These are phyloP conservation scores for Yarrowia galli DNA, from an alignment of 1,139 yeast genomes.

Conservation along the genomic window DNA sequence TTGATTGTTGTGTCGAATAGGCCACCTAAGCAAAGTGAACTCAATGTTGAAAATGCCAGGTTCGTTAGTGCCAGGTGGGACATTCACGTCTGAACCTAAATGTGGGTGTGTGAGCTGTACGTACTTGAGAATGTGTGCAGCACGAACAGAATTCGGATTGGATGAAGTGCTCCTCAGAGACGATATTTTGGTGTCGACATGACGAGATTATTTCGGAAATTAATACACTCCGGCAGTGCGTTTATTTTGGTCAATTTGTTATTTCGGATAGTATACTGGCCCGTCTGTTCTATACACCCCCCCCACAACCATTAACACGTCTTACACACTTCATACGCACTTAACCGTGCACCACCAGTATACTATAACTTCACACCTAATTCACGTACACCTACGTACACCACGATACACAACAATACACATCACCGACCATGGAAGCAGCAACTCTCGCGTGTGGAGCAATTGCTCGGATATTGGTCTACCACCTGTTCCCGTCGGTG, in stretches of 20 bases:
- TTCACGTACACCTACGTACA: not conserved
- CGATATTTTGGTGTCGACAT: not conserved
- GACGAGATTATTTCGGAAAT: not conserved
- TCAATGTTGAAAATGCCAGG: conserved; percentile 38
- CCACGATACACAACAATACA: not conserved
- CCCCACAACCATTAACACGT: not conserved
- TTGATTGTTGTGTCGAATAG: conserved; percentile 33
- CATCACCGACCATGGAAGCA: conserved; percentile 8
- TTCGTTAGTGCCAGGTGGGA: conserved; percentile 34
- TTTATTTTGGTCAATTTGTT: not conserved
- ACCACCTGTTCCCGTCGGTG: conserved; percentile 48
- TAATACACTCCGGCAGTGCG: too few relatives aligned
- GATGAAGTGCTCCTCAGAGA: not conserved
- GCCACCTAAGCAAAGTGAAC: conserved; percentile 38
- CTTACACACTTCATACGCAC: not conserved
- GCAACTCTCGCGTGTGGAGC: conserved; percentile 40
- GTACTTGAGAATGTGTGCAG: conserved; percentile 8
- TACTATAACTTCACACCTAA: not conserved
- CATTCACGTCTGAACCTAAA: conserved; percentile 12
- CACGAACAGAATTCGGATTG: not conserved
- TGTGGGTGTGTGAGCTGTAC: not conserved
- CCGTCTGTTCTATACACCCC: too few relatives aligned
- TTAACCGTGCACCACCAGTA: not conserved
- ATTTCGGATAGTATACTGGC: too few relatives aligned
- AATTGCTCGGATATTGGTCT: conserved; percentile 44